Evolutionary conservation across 352 stramenopile species (phyloP).

Genomic region (Globisporangium abappressorium): DNA sequence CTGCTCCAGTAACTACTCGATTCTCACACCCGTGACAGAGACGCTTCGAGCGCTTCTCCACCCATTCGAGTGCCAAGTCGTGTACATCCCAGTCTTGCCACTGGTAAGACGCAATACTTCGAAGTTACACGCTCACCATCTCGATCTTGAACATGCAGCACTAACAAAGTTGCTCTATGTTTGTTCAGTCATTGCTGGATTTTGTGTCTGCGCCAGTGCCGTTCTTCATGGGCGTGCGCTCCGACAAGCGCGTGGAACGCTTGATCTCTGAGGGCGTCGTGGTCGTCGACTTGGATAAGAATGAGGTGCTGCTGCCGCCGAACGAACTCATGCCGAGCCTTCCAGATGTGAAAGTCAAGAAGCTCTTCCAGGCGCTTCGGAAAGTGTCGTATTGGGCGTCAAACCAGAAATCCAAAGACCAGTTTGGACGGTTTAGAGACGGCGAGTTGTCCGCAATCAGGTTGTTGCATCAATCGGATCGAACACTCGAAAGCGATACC

Average conservation of each 20-base stretch:
- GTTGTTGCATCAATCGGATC: constrained; percentile 21
- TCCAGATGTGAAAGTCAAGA: constrained; percentile 55
- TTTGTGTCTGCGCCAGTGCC: constrained; percentile 72
- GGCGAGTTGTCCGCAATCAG: constrained; percentile 20
- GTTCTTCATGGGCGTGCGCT: constrained; percentile 75
- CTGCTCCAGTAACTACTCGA: constrained; percentile 44
- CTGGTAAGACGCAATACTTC: constrained; percentile 26
- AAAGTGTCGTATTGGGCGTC: constrained; percentile 47
- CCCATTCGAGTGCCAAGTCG: constrained; percentile 68
- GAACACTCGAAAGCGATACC: constrained; percentile 26
- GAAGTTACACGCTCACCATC: neutral
- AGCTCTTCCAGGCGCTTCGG: constrained; percentile 48
- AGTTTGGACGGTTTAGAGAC: constrained; percentile 24
- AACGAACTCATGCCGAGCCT: constrained; percentile 46
- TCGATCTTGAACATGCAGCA: neutral
- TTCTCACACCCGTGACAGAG: constrained; percentile 63
- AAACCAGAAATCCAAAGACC: constrained; percentile 25
- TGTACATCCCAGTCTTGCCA: constrained; percentile 74
- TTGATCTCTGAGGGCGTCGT: constrained; percentile 56
- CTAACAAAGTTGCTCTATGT: neutral
- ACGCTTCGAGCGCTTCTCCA: constrained; percentile 58
- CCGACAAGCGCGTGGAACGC: constrained; percentile 32
- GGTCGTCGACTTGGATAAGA: constrained; percentile 67
- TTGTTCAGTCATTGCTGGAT: constrained; percentile 49
- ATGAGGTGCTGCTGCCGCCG: constrained; percentile 46